Evolutionary conservation across 2,329 filamentous ascomycete species (phyloP).

Genomic region (Calonectria naviculata): DNA sequence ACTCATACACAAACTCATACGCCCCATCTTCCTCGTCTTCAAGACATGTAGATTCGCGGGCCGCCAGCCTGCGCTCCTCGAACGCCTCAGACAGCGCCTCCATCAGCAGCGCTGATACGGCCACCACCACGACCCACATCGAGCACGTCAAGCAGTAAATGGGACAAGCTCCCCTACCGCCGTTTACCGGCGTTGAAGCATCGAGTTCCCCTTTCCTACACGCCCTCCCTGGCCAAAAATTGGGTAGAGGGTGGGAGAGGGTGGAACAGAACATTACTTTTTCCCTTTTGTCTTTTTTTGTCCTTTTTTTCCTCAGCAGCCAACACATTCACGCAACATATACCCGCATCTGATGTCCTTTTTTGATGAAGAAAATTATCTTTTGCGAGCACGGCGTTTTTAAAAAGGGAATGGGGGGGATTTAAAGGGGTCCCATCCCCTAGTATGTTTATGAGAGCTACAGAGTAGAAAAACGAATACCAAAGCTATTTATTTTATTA

Average conservation of each 20-base stretch:
- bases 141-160: constrained; percentile 37
- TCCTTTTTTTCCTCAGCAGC: constrained; percentile 11
- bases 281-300: background rate
- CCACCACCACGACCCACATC: constrained; percentile 32
- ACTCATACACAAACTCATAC: constrained; percentile 5
- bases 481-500: background rate
- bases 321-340: constrained; percentile 15
- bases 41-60: background rate
- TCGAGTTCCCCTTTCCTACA: background rate
- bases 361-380: background rate
- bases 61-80: constrained; percentile 20
- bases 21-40: constrained; percentile 14
- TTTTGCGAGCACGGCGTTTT: constrained; percentile 31
- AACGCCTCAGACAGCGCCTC: constrained; percentile 35
- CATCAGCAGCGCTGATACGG: constrained; percentile 34
- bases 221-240: constrained; percentile 19
- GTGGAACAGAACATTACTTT: background rate
- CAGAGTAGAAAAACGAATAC: background rate
- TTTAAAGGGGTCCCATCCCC: background rate
- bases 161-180: background rate
- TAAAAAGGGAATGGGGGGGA: background rate
- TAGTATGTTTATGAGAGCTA: background rate
- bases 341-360: constrained; percentile 31
- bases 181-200: background rate
- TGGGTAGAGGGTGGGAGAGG: background rate